Evolutionary conservation across 2,329 filamentous ascomycete genomes (phyloP).

Genomic region (Sporothrix globosa): DNA sequence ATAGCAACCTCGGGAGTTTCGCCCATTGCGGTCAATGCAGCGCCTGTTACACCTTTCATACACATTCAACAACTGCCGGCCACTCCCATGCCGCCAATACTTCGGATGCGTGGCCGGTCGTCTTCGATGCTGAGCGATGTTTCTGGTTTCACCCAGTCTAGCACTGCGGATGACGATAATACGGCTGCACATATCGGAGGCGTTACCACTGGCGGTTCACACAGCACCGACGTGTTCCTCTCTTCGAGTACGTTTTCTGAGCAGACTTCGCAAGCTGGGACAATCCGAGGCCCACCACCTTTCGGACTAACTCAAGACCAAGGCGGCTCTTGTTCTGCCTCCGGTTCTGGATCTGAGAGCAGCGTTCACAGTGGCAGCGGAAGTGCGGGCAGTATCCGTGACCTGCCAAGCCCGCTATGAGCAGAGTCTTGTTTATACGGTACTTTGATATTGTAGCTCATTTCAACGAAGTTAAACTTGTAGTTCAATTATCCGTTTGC

Average conservation of each 20-base stretch:
- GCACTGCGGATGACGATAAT: slow-evolving; percentile 54
- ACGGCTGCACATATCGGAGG: slow-evolving; percentile 30
- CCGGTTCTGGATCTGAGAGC: slow-evolving; percentile 42
- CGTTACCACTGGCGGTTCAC: slow-evolving; percentile 33
- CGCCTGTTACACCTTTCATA: slow-evolving; percentile 42
- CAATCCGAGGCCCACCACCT: slow-evolving; percentile 38
- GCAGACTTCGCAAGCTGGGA: slow-evolving; percentile 33
- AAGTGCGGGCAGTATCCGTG: slow-evolving; percentile 53
- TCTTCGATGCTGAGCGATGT: slow-evolving; percentile 70
- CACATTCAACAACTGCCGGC: slow-evolving; percentile 34
- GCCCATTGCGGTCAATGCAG: slow-evolving; percentile 14
- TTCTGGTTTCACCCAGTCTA: slow-evolving; percentile 68
- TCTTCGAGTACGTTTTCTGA: slow-evolving; percentile 22
- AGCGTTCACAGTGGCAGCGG: slow-evolving; percentile 53
- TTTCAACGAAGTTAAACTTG: too few relatives aligned
- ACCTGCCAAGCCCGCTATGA: slow-evolving; percentile 55
- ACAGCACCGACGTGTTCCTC: not conserved
- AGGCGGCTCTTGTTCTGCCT: slow-evolving; percentile 40
- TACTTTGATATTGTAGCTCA: too few relatives aligned
- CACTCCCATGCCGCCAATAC: slow-evolving; percentile 5
- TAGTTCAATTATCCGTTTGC: too few relatives aligned
- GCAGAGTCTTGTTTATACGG: not conserved
- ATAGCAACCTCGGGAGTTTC: slow-evolving; percentile 31
- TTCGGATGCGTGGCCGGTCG: slow-evolving; percentile 59
- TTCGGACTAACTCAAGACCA: slow-evolving; percentile 34